Evolutionary conservation across 78 protist species (phyloP).

Genomic region (Mastigamoeba balamuthi): DNA sequence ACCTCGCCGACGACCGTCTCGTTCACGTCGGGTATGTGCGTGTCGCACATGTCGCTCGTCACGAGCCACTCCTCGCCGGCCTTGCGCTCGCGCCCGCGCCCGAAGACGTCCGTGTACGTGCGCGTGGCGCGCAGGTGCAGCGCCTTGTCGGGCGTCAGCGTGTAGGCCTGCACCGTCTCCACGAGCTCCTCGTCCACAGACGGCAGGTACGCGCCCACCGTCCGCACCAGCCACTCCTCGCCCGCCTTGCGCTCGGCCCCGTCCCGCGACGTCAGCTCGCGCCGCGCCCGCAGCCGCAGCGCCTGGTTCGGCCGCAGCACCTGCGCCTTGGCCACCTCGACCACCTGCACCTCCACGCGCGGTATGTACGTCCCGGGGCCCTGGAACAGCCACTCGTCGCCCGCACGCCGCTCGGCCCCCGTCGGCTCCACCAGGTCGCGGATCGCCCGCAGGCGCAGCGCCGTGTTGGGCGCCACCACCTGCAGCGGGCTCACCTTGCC

Average conservation of each 20-base stretch:
- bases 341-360: slow-evolving; percentile 43
- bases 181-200: slow-evolving; percentile 65
- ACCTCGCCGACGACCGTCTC: slow-evolving; percentile 60
- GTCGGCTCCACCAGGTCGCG: slow-evolving; percentile 45
- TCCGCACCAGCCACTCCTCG: slow-evolving; percentile 74
- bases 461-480: slow-evolving; percentile 45
- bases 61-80: slow-evolving; percentile 82
- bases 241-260: slow-evolving; percentile 56
- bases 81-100: slow-evolving; percentile 18
- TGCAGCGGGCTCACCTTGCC: slow-evolving; percentile 37
- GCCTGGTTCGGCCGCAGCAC: slow-evolving; percentile 59
- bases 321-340: slow-evolving; percentile 40
- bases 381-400: slow-evolving; percentile 78
- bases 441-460: slow-evolving; percentile 65
- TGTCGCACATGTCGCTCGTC: slow-evolving; percentile 41
- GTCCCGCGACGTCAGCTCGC: slow-evolving; percentile 18
- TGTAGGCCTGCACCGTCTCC: slow-evolving; percentile 27
- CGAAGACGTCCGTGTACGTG: slow-evolving; percentile 54
- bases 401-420: slow-evolving; percentile 31
- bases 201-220: slow-evolving; percentile 51
- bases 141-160: slow-evolving; percentile 73
- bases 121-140: slow-evolving; percentile 62
- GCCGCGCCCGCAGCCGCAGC: slow-evolving; percentile 63
- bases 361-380: slow-evolving; percentile 69
- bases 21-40: slow-evolving; percentile 73